These are phyloP conservation scores for Gamarada debralockiae DNA, from an alignment of 495 filamentous ascomycete genomes.

Conservation along the genomic window DNA sequence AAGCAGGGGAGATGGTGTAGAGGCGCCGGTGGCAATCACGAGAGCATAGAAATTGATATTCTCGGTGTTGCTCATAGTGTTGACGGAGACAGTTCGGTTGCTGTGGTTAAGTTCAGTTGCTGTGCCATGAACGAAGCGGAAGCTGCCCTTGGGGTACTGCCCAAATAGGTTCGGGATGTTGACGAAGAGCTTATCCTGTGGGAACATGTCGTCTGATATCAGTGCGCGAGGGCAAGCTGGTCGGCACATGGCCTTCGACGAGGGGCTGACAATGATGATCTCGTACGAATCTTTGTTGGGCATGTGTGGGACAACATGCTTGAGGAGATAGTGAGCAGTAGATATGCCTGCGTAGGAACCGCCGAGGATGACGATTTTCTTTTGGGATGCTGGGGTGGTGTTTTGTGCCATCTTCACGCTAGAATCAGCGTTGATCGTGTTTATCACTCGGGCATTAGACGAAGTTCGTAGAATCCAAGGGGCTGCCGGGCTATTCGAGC, in stretches of 20 bases:
- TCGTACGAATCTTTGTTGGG: slow-evolving; percentile 26
- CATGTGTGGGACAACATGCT: slow-evolving; percentile 42
- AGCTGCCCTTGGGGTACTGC: slow-evolving; percentile 35
- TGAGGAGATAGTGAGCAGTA: slow-evolving; percentile 49
- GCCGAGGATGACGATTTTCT: slow-evolving; percentile 49
- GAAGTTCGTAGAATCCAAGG: too few relatives aligned
- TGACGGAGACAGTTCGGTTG: slow-evolving; percentile 36
- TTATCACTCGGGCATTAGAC: too few relatives aligned
- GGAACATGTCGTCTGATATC: slow-evolving; percentile 38
- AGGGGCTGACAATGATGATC: slow-evolving; percentile 41
- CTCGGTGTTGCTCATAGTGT: slow-evolving; percentile 25
- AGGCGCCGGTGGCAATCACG: slow-evolving; percentile 40
- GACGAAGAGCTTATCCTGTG: slow-evolving; percentile 46
- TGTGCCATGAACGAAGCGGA: slow-evolving; percentile 54
- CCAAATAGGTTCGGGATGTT: slow-evolving; percentile 34
- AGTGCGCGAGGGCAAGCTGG: slow-evolving; percentile 45
- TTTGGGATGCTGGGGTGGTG: background rate
- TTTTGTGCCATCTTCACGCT: slow-evolving; percentile 5
- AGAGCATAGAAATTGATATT: slow-evolving; percentile 42
- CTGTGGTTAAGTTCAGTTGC: slow-evolving; percentile 43
- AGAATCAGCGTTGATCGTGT: too few relatives aligned
- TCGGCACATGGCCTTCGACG: slow-evolving; percentile 39
- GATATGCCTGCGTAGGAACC: slow-evolving; percentile 49
- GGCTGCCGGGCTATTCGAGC: too few relatives aligned
- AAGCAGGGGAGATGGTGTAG: slow-evolving; percentile 41